These are phyloP conservation scores for Fragosphaeria purpurea DNA, from an alignment of 2,329 filamentous ascomycete species.

Conservation along the genomic window DNA sequence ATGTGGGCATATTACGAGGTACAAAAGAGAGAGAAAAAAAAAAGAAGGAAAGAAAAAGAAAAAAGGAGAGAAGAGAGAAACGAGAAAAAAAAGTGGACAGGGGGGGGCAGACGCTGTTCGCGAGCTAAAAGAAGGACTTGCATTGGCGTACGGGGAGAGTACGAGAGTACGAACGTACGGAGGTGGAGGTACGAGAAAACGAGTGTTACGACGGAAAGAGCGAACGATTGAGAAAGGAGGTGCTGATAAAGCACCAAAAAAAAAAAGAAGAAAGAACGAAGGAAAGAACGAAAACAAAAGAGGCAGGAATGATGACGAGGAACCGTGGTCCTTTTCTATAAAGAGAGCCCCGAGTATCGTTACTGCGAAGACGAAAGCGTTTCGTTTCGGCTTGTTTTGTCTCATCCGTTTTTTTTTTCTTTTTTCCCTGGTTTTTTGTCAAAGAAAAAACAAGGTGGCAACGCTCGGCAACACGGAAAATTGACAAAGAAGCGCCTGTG, in stretches of 20 bases:
- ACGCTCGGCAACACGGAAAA: too few species aligned
- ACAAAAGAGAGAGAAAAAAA: slow-evolving; percentile 3
- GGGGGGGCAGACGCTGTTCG: background rate
- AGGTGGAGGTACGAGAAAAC: background rate
- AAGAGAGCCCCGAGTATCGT: background rate
- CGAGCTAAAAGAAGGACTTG: background rate
- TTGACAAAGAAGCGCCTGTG: too few species aligned
- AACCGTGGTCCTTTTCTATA: too few species aligned
- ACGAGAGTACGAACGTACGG: background rate
- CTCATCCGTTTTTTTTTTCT: background rate
- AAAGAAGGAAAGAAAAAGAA: background rate
- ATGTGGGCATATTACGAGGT: slow-evolving; percentile 1
- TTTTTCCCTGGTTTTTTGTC: background rate
- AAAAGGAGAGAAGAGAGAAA: background rate
- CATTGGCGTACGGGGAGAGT: background rate
- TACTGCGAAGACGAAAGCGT: background rate
- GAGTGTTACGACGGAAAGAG: too few species aligned
- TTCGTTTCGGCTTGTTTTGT: background rate
- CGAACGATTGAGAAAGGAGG: too few species aligned
- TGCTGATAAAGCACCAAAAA: background rate
- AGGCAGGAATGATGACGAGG: background rate
- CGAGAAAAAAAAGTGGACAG: background rate
- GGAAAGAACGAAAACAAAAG: background rate
- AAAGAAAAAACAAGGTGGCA: too few species aligned
- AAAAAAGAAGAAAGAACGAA: background rate